These are phyloP conservation scores for Cutaneotrichosporon cutaneum DNA, from an alignment of 1,284 basidiomycete genomes.

Conservation along the genomic window DNA sequence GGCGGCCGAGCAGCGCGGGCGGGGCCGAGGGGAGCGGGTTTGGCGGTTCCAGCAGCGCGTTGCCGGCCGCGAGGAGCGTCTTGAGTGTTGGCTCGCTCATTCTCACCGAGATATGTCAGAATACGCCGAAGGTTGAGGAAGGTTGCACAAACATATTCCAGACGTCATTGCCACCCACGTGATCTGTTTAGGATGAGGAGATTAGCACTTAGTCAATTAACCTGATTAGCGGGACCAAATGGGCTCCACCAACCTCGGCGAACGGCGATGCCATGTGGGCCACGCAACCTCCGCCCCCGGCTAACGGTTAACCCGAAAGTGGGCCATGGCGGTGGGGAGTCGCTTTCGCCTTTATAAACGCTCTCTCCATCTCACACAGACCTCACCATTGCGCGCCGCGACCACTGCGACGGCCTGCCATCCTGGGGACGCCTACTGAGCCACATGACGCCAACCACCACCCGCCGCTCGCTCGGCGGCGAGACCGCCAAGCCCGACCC, in stretches of 20 bases:
- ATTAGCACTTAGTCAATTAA: no score
- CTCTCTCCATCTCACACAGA: not conserved
- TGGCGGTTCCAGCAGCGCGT: conserved; percentile 37
- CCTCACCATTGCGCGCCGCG: conserved; percentile 12
- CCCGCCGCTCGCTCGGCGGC: not conserved
- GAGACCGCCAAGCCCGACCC: conserved; percentile 17
- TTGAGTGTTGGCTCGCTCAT: conserved; percentile 21
- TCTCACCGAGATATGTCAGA: conserved; percentile 22
- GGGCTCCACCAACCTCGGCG: not conserved
- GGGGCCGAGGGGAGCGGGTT: conserved; percentile 36
- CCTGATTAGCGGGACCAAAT: conserved; percentile 2
- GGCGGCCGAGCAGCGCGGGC: conserved; percentile 25
- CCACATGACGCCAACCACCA: conserved; percentile 12
- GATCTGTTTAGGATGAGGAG: not conserved
- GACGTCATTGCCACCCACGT: conserved; percentile 23
- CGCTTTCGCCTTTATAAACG: not conserved
- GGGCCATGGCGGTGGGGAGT: conserved; percentile 1
- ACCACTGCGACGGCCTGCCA: conserved; percentile 19
- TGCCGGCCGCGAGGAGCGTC: conserved; percentile 28
- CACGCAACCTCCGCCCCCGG: not conserved
- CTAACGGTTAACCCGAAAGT: not conserved
- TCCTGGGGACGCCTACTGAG: conserved; percentile 22
- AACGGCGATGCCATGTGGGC: not conserved
- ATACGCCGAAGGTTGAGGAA: not conserved
- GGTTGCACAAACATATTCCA: conserved; percentile 23